Evolutionary conservation across 306 rosid genomes (phyloP).

Genomic region (Acacia crassicarpa): DNA sequence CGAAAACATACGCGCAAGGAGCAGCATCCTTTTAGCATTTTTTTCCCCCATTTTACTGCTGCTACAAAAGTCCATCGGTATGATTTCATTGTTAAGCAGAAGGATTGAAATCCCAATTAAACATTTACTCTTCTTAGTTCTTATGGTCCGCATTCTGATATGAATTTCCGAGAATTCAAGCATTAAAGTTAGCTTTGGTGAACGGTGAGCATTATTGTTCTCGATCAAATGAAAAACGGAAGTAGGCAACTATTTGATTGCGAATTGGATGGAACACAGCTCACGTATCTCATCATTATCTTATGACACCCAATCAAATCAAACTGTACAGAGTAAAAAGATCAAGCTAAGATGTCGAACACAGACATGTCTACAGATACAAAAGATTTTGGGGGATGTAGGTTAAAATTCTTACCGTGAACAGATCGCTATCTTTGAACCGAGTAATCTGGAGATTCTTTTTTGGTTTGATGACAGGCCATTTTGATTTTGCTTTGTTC

Average conservation of each 20-base stretch:
- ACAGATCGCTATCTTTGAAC: conserved; percentile 71
- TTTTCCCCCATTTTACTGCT: neutral
- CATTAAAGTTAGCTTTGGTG: neutral
- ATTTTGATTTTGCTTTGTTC: conserved; percentile 39
- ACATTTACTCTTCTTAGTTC: neutral
- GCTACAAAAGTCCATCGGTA: neutral
- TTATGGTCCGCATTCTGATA: neutral
- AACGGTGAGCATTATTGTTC: neutral
- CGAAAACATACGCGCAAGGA: neutral
- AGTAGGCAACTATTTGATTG: neutral
- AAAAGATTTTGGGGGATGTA: conserved; percentile 2
- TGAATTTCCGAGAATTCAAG: neutral
- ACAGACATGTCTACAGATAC: neutral
- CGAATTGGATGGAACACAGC: neutral
- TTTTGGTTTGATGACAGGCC: conserved; percentile 84
- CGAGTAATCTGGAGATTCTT: conserved; percentile 54
- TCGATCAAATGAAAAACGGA: neutral
- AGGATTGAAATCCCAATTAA: neutral
- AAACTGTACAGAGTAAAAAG: neutral
- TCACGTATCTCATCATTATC: neutral
- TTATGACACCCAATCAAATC: neutral
- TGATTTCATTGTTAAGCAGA: neutral
- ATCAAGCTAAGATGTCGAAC: neutral
- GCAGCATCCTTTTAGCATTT: neutral
- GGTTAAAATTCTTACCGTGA: conserved; percentile 53